Evolutionary conservation across 495 filamentous ascomycete species (phyloP), one percentile per base, ranked within the genome.

Genomic region (Podospora appendiculata): DNA sequence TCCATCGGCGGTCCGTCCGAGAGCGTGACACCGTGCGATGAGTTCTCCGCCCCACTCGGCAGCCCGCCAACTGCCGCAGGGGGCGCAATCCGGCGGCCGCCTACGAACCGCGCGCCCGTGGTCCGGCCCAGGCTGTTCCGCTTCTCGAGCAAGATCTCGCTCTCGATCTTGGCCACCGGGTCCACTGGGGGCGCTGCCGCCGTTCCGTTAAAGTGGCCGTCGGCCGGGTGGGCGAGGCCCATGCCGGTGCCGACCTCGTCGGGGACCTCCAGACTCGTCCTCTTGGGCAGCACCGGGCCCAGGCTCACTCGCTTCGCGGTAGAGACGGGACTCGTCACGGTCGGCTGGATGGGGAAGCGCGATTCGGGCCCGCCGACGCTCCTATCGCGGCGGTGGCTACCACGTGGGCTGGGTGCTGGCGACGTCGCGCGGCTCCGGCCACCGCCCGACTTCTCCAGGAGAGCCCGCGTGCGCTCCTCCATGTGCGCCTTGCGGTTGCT

Each of bases 401-500:
- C 68, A 55, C 70, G 71, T 41, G 71, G 75, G 52, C 77, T 79
- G 14, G 86, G 83, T 9, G 80, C 83, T n/a, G 89, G 90, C 57
- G 84, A 88, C 17, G 81, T 82, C 39, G 81, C 84, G 47, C 92
- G 79, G 68, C 84, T 85, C 47, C 84, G 79, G 48, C 77, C 62
- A 8, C 71, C 71, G 48, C 48, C 54, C 8, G 66, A 73, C 65
- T 79, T 83, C 62, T 83, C 74, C 13, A 89, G 79, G 47, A 97
- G 85, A 33, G 88, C 89, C 42, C 90, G 84, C 60, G 87, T 85
- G 32, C 93, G 83, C 53, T 93, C 92, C 64, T 97, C 92, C 81
- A 94, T 90, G 61, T 92, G 83, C 11, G 87, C 90, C 49, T 90
- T 89, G 36, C 93, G 88, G 68, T 94, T 94, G 70, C 88, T 92